Base-by-base conservation (phyloP, 2,329 filamentous ascomycete species). In the Amphichorda felina region DNA sequence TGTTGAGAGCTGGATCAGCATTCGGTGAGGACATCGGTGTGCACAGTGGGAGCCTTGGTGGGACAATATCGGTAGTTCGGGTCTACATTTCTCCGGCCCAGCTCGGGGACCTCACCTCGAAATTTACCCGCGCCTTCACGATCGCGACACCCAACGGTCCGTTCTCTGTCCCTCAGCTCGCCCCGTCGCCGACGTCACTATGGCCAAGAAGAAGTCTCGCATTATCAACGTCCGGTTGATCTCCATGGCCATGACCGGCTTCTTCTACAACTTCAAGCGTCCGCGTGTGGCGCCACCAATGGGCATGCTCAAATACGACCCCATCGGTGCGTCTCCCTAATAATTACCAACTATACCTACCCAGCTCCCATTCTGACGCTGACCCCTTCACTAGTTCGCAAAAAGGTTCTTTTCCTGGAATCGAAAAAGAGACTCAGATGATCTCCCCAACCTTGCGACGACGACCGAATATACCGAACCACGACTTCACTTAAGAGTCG, bases 291-390 rank as follows among this genome's bases (percentile, higher is more conserved):
- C 87, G 43, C 70, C 81, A 30, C 88, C 93, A 38, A 74, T 98
- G 63, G 93, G 87, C 66, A 91, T 98, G 86, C 68, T 98, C 50
- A 98, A 98, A 69, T 98, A 98, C 63, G 91, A 98, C 56, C 91
- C 91, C 29, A 88, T 98, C 45, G 81, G 85, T 94, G 76, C 15
- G 16, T 29, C 10, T 24, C 14, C 5, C 31, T 13, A 27, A 11
- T 13, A 15, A 27, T 3, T 4, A 16, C 38, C 41, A 28, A 25
- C 27, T 41, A 22, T 40, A 28, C 24, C 24, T 8, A 26, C 24
- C 8, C 8, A 30, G n/a, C 27, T 30, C 27, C 27, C 6, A 28
- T 14, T 5, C 6, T 28, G n/a, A n/a, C n/a, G n/a, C n/a, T n/a
- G n/a, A n/a, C n/a, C n/a, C n/a, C n/a, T n/a, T 26, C 24, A 26